Evolutionary conservation across 805 yeast genomes (phyloP).

Genomic region (Myxozyma nipponensis): DNA sequence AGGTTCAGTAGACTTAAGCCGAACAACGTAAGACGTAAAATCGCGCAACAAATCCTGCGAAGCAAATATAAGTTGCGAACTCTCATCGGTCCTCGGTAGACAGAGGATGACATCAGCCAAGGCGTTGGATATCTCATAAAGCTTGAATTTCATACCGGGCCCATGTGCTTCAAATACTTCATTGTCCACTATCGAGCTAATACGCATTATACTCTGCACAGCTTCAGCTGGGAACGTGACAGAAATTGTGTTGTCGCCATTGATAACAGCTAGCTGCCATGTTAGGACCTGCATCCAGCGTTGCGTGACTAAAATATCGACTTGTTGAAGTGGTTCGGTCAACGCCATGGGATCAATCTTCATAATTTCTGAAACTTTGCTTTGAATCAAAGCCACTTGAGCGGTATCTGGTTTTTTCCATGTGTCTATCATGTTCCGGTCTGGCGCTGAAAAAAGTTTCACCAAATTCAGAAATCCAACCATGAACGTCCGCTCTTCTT

Average conservation of each 20-base stretch:
- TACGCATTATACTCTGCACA: neutral
- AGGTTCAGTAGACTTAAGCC: slow-evolving; percentile 2
- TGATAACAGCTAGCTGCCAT: slow-evolving; percentile 1
- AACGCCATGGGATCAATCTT: neutral
- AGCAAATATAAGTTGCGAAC: neutral
- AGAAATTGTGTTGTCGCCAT: neutral
- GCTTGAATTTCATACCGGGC: neutral
- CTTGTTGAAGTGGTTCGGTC: neutral
- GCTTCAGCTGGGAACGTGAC: neutral
- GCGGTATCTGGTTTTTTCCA: slow-evolving; percentile 2
- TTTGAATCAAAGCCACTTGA: neutral
- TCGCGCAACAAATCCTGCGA: neutral
- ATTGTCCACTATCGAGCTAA: neutral
- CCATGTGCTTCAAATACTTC: slow-evolving; percentile 1
- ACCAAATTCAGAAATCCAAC: neutral
- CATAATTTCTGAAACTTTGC: neutral
- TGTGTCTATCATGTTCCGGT: slow-evolving; percentile 1
- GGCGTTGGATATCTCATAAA: neutral
- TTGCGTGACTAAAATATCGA: slow-evolving; percentile 3
- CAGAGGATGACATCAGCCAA: slow-evolving; percentile 5
- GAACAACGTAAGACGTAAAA: neutral
- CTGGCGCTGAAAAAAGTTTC: neutral
- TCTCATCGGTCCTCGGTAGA: neutral
- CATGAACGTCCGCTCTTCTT: neutral
- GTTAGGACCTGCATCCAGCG: slow-evolving; percentile 6